Conservation (phyloP, 306 rosid species). For the Cyamopsis tetragonoloba region DNA sequence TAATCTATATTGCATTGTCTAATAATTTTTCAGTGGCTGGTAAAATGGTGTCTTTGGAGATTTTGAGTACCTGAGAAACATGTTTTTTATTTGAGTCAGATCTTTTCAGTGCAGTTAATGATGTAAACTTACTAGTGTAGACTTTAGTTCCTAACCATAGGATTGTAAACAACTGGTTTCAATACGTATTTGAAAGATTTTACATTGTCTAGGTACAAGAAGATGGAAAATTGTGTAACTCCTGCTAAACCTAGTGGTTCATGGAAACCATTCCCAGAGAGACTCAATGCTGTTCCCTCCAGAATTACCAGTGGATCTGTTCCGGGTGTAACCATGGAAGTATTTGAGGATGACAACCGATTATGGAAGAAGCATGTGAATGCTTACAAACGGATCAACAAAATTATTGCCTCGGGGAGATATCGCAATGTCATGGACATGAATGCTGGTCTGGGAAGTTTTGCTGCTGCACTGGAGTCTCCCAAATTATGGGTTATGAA, state of each 20-base stretch:
- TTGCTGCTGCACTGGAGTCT: constrained; percentile 79
- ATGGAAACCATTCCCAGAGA: constrained; percentile 70
- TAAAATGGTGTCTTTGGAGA: constrained; percentile 5
- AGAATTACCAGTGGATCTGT: constrained; percentile 57
- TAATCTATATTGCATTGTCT: background rate
- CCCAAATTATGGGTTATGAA: constrained; percentile 86
- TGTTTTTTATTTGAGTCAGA: background rate
- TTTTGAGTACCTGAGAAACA: background rate
- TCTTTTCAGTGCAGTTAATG: background rate
- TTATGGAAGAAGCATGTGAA: constrained; percentile 78
- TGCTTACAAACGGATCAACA: constrained; percentile 69
- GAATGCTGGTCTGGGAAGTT: constrained; percentile 90
- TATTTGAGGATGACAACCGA: constrained; percentile 48
- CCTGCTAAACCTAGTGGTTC: constrained; percentile 34
- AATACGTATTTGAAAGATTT: constrained; percentile 18
- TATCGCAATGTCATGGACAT: constrained; percentile 79
- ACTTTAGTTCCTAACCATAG: background rate
- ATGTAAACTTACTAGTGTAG: background rate
- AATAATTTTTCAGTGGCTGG: constrained; percentile 7
- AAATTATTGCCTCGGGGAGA: constrained; percentile 56
- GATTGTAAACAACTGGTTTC: constrained; percentile 17
- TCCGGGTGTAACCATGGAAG: constrained; percentile 47
- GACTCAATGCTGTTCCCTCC: constrained; percentile 57
- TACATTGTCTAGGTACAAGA: constrained; percentile 54
- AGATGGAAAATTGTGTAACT: constrained; percentile 64